Conservation (phyloP, 495 filamentous ascomycete genomes). For the Pseudoneurospora amorphoporcata region DNA sequence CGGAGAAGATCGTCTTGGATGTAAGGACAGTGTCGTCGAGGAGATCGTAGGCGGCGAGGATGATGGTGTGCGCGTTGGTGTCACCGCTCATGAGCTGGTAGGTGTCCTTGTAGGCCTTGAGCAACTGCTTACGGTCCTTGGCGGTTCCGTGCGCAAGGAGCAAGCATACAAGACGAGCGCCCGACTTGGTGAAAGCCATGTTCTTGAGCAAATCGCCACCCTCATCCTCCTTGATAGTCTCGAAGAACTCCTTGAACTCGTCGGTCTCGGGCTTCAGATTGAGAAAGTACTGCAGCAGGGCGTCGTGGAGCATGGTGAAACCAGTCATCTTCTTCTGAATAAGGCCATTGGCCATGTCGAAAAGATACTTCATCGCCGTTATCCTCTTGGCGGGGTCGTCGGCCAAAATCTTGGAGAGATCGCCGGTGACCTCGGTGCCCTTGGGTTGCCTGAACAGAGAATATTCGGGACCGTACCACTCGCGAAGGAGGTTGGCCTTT, state of each 20-base stretch:
- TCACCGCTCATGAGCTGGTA: conserved; percentile 75
- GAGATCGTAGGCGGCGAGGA: conserved; percentile 77
- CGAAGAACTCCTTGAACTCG: conserved; percentile 78
- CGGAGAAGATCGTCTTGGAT: conserved; percentile 74
- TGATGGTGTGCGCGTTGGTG: conserved; percentile 62
- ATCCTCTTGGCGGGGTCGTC: conserved; percentile 72
- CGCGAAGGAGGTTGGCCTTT: conserved; percentile 66
- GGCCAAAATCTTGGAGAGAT: conserved; percentile 62
- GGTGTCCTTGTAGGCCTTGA: conserved; percentile 77
- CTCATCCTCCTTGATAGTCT: conserved; percentile 82
- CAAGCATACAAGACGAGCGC: conserved; percentile 69
- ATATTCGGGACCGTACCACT: conserved; percentile 97
- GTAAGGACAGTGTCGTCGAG: conserved; percentile 87
- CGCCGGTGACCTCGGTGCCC: conserved; percentile 36
- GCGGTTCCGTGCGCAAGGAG: conserved; percentile 73
- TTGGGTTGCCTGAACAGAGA: conserved; percentile 58
- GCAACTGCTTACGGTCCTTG: conserved; percentile 84
- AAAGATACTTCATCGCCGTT: conserved; percentile 73
- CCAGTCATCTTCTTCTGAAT: conserved; percentile 92
- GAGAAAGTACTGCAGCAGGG: conserved; percentile 93
- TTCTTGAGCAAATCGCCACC: conserved; percentile 84
- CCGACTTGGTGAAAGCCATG: conserved; percentile 87
- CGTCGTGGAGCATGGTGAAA: conserved; percentile 94
- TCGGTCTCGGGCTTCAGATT: conserved; percentile 63
- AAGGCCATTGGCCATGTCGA: conserved; percentile 76